Base-by-base conservation (phyloP, 352 stramenopile genomes). In the Globisporangium cylindrosporum region DNA sequence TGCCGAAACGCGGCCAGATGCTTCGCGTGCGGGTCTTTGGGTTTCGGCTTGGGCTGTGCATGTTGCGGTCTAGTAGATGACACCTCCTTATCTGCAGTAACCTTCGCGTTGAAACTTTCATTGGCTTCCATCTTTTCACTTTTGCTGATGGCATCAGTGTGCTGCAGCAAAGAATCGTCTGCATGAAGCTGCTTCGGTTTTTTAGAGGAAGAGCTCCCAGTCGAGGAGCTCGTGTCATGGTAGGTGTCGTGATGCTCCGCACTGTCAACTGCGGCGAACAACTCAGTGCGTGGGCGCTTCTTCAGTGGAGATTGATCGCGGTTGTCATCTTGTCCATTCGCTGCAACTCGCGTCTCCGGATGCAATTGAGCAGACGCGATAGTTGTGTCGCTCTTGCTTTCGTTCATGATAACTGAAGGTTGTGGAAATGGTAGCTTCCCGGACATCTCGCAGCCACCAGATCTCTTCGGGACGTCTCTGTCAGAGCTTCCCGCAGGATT, bases 1-100 rank as follows among this genome's bases (percentile, higher is more conserved):
- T 70, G 68, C 46, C 78, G 82, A 57, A 87, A 82, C 20, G 53
- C 32, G 10, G 29, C 20, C 4, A 78, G 12, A 3, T 46, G 18
- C 18, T 60, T 62, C 7, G 53, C 8, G 3, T 22, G 32, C n/a
- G 20, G 32, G 15, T 36, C 43, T 51, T 14, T 62, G 61, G 20
- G 48, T 34, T 10, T 10, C 9, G 5, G 32, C 24, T 66, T 59
- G 6, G 49, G 49, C 22, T 57, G 49, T 22, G 29, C 22, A 27
- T 9, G 49, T 57, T 25, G 9, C 10, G 49, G 49, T 32, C 14
- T 9, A 57, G 22, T 32, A 57, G 9, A n/a, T 12, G 49, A 18
- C 22, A 20, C 59, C 1, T 53, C 58, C 3, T 48, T 38, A 48
- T 24, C 59, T 32, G 3, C 27, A 61, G 4, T 59, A 29, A 29